Evolutionary conservation across 2,329 filamentous ascomycete genomes (phyloP).

Genomic region (Pseudogymnoascus sp.): DNA sequence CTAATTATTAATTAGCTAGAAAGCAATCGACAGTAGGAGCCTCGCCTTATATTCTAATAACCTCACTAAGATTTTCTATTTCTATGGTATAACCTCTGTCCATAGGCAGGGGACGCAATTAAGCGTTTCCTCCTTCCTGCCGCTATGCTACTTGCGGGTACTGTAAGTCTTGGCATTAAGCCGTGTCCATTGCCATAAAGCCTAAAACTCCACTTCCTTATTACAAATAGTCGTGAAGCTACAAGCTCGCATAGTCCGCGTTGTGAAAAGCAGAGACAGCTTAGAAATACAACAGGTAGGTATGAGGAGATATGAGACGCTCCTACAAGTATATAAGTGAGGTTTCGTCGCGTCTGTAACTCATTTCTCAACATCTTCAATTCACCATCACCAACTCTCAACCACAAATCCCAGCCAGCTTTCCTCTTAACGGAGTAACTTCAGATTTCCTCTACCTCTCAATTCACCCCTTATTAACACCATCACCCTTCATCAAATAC

Average conservation of each 20-base stretch:
- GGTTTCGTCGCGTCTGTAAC: not conserved
- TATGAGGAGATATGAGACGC: not conserved
- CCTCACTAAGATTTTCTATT: not conserved
- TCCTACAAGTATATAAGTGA: not conserved
- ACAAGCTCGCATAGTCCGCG: not conserved
- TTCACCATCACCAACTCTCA: not conserved
- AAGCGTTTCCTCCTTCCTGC: not conserved
- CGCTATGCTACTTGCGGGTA: not conserved
- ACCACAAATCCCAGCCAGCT: not conserved
- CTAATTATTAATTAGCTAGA: not conserved
- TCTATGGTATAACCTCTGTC: not conserved
- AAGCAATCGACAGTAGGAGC: not conserved
- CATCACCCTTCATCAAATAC: not conserved
- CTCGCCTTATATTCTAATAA: not conserved
- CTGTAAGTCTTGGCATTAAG: not conserved
- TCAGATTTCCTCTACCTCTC: not conserved
- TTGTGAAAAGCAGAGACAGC: not conserved
- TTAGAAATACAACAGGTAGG: not conserved
- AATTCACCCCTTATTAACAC: not conserved
- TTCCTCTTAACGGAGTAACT: not conserved
- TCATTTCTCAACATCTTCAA: not conserved
- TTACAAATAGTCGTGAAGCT: not conserved
- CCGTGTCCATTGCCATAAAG: not conserved
- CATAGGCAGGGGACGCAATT: not conserved
- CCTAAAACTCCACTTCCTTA: not conserved